Percentiles rank a stretch among this genome's conserved stretches.
These are phyloP conservation scores for Mortierella sp. DNA, from an alignment of 371 early-diverging fungal genomes.

Conservation along the genomic window DNA sequence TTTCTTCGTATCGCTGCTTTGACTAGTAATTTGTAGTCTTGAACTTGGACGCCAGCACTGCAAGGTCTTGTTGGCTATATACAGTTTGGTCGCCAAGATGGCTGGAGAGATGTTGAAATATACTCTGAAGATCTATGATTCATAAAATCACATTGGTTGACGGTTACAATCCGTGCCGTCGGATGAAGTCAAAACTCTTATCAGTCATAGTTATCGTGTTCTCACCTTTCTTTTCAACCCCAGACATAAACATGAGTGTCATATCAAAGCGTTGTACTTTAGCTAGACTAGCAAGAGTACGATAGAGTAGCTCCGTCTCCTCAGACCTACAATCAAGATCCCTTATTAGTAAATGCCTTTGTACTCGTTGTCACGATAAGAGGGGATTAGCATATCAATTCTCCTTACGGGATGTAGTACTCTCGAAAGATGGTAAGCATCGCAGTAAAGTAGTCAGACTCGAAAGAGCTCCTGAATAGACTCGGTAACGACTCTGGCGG, in stretches of 20 bases:
- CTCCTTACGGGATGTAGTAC: constrained; percentile 56
- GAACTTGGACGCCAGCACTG: constrained; percentile 32
- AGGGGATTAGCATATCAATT: neutral
- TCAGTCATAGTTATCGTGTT: too few relatives aligned
- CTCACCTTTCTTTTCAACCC: constrained; percentile 66
- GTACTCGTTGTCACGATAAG: neutral
- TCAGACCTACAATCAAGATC: constrained; percentile 45
- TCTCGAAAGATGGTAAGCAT: constrained; percentile 66
- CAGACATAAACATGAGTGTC: constrained; percentile 73
- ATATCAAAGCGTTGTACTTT: constrained; percentile 73
- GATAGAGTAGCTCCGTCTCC: constrained; percentile 53
- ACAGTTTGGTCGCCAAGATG: constrained; percentile 4
- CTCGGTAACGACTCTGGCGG: constrained; percentile 59
- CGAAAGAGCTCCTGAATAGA: constrained; percentile 80
- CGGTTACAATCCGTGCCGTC: too few relatives aligned
- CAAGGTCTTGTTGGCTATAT: constrained; percentile 28
- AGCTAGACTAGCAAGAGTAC: constrained; percentile 60
- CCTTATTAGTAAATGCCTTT: neutral
- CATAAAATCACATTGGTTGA: neutral
- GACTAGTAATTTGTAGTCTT: constrained; percentile 19
- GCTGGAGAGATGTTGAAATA: constrained; percentile 30
- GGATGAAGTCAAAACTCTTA: too few relatives aligned
- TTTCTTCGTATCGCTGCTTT: neutral
- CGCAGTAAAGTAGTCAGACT: constrained; percentile 72
- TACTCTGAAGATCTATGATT: constrained; percentile 21